Evolutionary conservation across 805 yeast genomes (phyloP), one percentile per base, ranked within the genome.

Genomic region (Teunomyces gatunensis): DNA sequence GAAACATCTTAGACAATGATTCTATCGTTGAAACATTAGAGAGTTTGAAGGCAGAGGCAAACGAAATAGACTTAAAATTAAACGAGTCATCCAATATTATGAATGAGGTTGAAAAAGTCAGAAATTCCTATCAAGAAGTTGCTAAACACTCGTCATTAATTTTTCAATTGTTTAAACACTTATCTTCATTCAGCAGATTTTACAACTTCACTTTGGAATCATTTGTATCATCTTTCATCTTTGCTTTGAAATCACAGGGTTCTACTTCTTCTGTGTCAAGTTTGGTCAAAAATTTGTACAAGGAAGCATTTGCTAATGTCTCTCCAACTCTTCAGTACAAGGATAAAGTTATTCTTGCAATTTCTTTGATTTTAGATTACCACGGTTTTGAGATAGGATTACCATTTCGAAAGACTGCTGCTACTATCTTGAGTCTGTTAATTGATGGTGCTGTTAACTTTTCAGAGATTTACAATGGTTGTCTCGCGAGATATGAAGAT

Each of bases 1-100:
- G 86, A 0, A 79, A 77, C 45, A 75, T 91, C 18, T 68, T 91
- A 28, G 96, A 89, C 5, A 82, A 86, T 60, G 83, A 82, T 45
- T 72, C 67, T 0, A 64, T 90, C 2, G 60, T 87, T 13, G 65
- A 71, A 4, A 79, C 85, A 1, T 68, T 91, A 42, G 94, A 87
- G 54, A 61, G 57, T 0, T 65, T 92, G 44, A 91, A 92, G 58
- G 50, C 59, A 0, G 90, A 90, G 54, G 71, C 95, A 0, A 54
- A 52, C 0, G 74, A 75, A 13, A 75, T 89, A 12, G 77, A 78
- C 32, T 47, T 47, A 1, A 83, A 84, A 58, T 73, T 87, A 48
- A 54, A 52, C 1, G 84, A 83, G 46, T 79, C 91, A 0, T 69
- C 70, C 2, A 57, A 58, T 5, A 79, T 89, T 3, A 78, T 89